Evolutionary conservation across 1,284 basidiomycete genomes (phyloP), one percentile per base, ranked within the genome.

Genomic region (Coniferiporia sulphurascens): DNA sequence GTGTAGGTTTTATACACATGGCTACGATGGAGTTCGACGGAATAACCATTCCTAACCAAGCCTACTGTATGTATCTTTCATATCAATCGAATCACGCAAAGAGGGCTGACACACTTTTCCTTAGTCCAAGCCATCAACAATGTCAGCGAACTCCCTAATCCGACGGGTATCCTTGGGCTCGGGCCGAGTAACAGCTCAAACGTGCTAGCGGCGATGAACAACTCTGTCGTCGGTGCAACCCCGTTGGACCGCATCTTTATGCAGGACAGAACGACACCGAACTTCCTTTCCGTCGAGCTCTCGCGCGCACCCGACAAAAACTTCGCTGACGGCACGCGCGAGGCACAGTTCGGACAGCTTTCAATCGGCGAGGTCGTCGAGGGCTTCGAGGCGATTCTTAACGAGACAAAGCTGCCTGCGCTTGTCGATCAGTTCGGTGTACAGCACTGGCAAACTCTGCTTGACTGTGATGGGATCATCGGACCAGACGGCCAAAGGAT

Each of bases 221-320:
- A 55, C 2, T 45, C 61, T 27, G 48, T 65, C 12, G 50, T 63
- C n/a, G 76, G 77, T 12, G 78, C 81, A 63, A 74, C 84, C 1
- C 76, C 83, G 12, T 72, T 87, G 19, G 82, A 88, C 70, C 78
- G 78, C 17, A 84, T 89, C 62, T 89, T 89, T 68, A 69, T 73
- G 15, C 78, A 82, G 61, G 78, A 87, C 66, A 71, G 71, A 5
- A 74, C 79, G 19, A 76, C 82, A 4, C 78, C 83, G 0, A 84
- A 86, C 67, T 79, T 70, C 64, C 71, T 89, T 51, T 79, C 84
- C 0, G 72, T 87, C 63, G 73, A 79, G 48, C 72, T 85, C 45
- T 77, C 78, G 41, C 78, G 83, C 48, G 10, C 41, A 12, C 41
- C 10, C 3, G 53, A 67, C 68, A 55, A 53, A 3, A 75, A 76